Base-by-base conservation (phyloP, 495 filamentous ascomycete species). In the Chaetomium tenue region DNA sequence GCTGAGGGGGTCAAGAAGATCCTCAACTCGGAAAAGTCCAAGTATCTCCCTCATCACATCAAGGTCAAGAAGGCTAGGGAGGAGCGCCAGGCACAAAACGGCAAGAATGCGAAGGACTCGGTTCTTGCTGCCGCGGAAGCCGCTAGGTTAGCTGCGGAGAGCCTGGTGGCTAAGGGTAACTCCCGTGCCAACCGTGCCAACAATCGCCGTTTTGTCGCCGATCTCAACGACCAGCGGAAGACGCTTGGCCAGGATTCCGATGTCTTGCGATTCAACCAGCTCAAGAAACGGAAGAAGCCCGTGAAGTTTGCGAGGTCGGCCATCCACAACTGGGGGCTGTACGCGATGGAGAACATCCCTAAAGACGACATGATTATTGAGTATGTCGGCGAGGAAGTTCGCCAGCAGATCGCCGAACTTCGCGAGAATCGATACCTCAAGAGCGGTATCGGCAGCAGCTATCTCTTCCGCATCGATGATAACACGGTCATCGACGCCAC, bases 311-410 rank as follows among this genome's bases (percentile, higher is more conserved):
- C 92, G 58, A 87, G 94, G 8, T 98, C 95, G 26, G 95, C 94
- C 53, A 99, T 99, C 69, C 94, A 99, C 76, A 97, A 97, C 71
- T 99, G 94, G 94, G 94, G 94, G 33, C 78, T 99, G 46, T 99
- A 98, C 70, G 92, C 94, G 8, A 92, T 97, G 81, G 93, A 98
- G 76, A 93, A 96, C 69, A 99, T 99, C 63, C 83, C 91, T 33
- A 92, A 91, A 68, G 96, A 97, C 73, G 94, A 99, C 75, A 97
- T 99, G 92, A 99, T 99, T 71, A 99, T 99, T 72, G 94, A 99
- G 78, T 99, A 99, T 73, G 94, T 99, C 20, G 94, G 94, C 60
- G 95, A 99, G 76, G 95, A 94, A 71, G 91, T 99, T 15, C 87
- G 94, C 55, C 94, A 98, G 76, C 90, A 93, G 72, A 93, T 99